Evolutionary conservation across 371 early-diverging fungal species (phyloP).

Genomic region (Mucor sp.): DNA sequence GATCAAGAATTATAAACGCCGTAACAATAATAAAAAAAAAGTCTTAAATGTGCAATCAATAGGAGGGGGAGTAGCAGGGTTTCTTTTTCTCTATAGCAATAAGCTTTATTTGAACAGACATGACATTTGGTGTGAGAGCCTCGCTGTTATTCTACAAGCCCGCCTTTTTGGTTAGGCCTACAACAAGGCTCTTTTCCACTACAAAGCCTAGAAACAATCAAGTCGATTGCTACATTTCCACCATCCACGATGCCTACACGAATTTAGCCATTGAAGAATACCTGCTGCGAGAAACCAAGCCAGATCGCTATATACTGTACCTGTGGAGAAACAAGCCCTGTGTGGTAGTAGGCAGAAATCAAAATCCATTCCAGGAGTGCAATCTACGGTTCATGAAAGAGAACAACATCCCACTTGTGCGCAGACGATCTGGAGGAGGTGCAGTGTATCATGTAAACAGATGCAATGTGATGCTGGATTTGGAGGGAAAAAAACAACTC

Average conservation of each 20-base stretch:
- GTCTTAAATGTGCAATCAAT: not conserved
- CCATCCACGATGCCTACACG: conserved; percentile 75
- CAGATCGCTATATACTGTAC: conserved; percentile 69
- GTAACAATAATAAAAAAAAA: not conserved
- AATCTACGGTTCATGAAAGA: conserved; percentile 68
- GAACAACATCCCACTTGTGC: conserved; percentile 78
- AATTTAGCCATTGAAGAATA: conserved; percentile 96
- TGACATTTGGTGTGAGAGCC: not conserved
- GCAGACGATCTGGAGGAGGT: conserved; percentile 95
- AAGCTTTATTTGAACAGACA: not conserved
- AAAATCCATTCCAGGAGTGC: conserved; percentile 96
- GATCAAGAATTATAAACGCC: conserved; percentile 24
- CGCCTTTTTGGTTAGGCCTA: not conserved
- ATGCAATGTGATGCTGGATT: not conserved
- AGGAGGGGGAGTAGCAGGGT: not conserved
- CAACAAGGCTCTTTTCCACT: conserved; percentile 4
- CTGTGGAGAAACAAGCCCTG: conserved; percentile 89
- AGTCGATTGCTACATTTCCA: conserved; percentile 64
- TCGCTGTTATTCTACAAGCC: not conserved
- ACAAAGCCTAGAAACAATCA: conserved; percentile 8
- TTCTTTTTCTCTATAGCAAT: not conserved
- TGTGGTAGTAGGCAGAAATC: conserved; percentile 95
- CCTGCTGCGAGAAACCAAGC: conserved; percentile 71
- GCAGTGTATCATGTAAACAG: conserved; percentile 91
- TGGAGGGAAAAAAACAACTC: not conserved